Percentiles rank a stretch among this genome's conserved stretches.
phyloP scores from a whole-genome alignment of 2,329 filamentous ascomycete species.

The Pyrenophora teres region DNA sequence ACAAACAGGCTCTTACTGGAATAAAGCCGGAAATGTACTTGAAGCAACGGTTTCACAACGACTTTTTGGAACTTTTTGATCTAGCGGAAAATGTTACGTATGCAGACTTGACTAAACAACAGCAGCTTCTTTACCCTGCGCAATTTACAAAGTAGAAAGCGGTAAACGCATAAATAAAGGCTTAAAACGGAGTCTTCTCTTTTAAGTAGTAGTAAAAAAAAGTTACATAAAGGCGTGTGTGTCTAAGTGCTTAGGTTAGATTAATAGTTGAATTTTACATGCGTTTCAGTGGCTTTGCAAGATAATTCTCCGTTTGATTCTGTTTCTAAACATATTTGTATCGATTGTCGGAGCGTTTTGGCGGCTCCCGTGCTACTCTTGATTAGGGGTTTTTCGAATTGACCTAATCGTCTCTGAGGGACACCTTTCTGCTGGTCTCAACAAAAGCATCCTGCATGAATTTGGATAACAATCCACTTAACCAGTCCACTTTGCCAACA shows the following conservation, averaged over 20 bases:
- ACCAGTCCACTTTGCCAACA: conserved; percentile 3
- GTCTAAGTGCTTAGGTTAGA: conserved; percentile 1
- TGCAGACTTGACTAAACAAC: conserved; percentile 8
- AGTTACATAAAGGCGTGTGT: conserved; percentile 1
- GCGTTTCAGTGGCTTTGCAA: background rate
- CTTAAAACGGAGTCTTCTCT: conserved; percentile 2
- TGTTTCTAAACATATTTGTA: background rate
- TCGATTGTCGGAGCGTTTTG: conserved; percentile 68
- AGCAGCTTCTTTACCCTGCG: conserved; percentile 14
- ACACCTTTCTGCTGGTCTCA: background rate
- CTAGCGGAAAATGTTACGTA: conserved; percentile 2
- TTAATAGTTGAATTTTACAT: conserved; percentile 6
- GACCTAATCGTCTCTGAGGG: conserved; percentile 74
- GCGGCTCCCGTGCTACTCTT: conserved; percentile 83
- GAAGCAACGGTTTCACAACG: conserved; percentile 5
- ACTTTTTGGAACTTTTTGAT: conserved; percentile 13
- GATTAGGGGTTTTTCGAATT: conserved; percentile 70
- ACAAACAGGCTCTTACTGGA: conserved; percentile 3
- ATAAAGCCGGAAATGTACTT: background rate
- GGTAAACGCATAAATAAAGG: conserved; percentile 1
- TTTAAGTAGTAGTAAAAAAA: conserved; percentile 3
- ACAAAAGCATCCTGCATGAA: conserved; percentile 7
- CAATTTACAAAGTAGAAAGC: conserved; percentile 13
- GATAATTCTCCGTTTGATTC: background rate
- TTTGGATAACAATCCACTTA: conserved; percentile 8